phyloP scores from a whole-genome alignment of 257 asterid genomes.

The Nicotiana attenuata region DNA sequence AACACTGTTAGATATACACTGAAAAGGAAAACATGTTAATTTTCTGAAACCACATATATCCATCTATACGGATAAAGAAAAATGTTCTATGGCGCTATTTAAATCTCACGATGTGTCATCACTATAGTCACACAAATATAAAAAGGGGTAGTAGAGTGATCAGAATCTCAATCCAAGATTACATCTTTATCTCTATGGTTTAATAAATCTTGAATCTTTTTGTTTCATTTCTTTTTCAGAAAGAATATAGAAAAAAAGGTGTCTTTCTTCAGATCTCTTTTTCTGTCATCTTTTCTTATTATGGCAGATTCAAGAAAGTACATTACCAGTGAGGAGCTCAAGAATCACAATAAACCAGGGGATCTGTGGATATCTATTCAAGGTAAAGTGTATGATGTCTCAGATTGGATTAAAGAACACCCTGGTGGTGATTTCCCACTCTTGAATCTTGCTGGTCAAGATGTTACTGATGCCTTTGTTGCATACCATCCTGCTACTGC shows the following conservation, averaged over 20 bases:
- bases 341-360: slow-evolving; percentile 61
- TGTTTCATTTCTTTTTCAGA: too few species aligned
- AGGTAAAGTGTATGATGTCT: slow-evolving; percentile 79
- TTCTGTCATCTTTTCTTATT: slow-evolving; percentile 8
- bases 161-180: not conserved
- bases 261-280: slow-evolving; percentile 20
- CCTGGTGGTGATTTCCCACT: slow-evolving; percentile 86
- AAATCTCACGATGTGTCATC: not conserved
- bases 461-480: slow-evolving; percentile 84
- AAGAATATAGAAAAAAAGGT: not conserved
- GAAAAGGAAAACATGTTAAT: not conserved
- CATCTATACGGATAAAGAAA: not conserved
- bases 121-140: not conserved
- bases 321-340: slow-evolving; percentile 65
- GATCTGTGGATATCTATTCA: slow-evolving; percentile 94
- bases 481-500: slow-evolving; percentile 77
- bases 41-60: not conserved
- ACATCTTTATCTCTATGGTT: slow-evolving; percentile 1
- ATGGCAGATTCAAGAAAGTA: slow-evolving; percentile 47
- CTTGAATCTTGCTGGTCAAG: slow-evolving; percentile 74
- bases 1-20: not conserved
- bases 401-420: slow-evolving; percentile 66
- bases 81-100: slow-evolving; percentile 22
- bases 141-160: not conserved
- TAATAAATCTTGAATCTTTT: not conserved